Percentiles rank a stretch among this genome's conserved stretches.
Conservation (phyloP, 1,284 basidiomycete genomes). For the Ganoderma boninense region DNA sequence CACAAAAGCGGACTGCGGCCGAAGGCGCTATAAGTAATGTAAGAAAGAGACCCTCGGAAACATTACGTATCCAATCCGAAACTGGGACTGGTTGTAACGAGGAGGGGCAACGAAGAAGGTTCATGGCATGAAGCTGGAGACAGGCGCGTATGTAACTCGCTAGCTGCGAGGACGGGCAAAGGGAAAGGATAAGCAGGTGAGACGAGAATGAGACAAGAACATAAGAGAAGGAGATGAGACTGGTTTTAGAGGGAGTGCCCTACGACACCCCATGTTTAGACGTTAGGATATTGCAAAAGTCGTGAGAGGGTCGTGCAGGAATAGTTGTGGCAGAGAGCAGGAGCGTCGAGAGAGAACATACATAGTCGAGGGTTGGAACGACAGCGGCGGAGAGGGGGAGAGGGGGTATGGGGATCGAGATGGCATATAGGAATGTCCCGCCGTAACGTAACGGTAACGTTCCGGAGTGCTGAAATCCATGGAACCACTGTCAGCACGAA, state of each 20-base stretch:
- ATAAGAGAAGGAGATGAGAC: not conserved
- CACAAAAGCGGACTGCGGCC: conserved; percentile 5
- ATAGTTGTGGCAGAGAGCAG: conserved; percentile 17
- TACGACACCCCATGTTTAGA: conserved; percentile 34
- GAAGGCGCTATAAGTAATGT: conserved; percentile 5
- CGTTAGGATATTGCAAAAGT: conserved; percentile 26
- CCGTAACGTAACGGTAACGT: no score
- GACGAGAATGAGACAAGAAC: not conserved
- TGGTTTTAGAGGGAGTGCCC: conserved; percentile 33
- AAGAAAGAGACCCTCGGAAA: not conserved
- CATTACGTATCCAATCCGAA: not conserved
- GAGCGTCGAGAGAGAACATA: not conserved
- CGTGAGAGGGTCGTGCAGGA: conserved; percentile 25
- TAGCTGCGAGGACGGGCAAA: not conserved
- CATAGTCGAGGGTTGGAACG: no score
- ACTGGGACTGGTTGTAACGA: not conserved
- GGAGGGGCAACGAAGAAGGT: no score
- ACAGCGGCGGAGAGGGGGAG: no score
- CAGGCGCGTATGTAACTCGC: not conserved
- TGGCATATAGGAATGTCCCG: no score
- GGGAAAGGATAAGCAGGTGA: not conserved
- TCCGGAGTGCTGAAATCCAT: no score
- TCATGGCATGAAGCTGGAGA: no score
- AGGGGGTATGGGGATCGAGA: no score
- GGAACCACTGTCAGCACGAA: no score